phyloP scores from a whole-genome alignment of 768 basidiomycete species.

The Tylopilus intermedius region DNA sequence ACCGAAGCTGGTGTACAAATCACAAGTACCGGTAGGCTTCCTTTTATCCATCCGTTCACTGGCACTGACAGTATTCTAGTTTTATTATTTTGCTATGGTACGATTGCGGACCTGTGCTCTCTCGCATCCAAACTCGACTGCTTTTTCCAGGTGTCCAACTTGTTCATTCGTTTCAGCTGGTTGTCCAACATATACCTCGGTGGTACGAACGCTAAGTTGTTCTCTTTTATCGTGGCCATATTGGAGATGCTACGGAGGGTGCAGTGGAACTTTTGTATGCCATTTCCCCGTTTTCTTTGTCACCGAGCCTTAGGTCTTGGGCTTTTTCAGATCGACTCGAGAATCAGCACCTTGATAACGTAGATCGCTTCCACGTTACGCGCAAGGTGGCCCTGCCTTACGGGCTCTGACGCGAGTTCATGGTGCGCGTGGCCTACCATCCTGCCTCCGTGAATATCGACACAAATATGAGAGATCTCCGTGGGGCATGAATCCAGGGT shows the following conservation, averaged over 20 bases:
- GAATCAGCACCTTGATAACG: slow-evolving; percentile 89
- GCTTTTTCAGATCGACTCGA: slow-evolving; percentile 63
- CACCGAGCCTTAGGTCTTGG: neutral
- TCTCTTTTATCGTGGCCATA: slow-evolving; percentile 62
- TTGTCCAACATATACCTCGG: slow-evolving; percentile 62
- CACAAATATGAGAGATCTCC: neutral
- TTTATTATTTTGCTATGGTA: slow-evolving; percentile 80
- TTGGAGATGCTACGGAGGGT: slow-evolving; percentile 77
- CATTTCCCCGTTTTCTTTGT: slow-evolving; percentile 1
- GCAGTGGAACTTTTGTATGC: slow-evolving; percentile 90
- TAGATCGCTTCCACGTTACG: slow-evolving; percentile 73
- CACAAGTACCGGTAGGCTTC: slow-evolving; percentile 49
- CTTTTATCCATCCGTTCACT: neutral
- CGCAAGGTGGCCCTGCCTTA: slow-evolving; percentile 85
- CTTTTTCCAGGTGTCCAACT: slow-evolving; percentile 55
- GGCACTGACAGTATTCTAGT: slow-evolving; percentile 31
- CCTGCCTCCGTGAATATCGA: neutral
- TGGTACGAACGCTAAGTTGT: slow-evolving; percentile 46
- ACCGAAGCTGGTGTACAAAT: slow-evolving; percentile 69
- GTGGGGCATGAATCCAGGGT: too few relatives aligned
- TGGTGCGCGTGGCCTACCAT: neutral
- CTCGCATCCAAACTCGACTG: neutral
- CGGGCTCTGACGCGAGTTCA: slow-evolving; percentile 41
- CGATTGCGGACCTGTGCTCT: slow-evolving; percentile 10
- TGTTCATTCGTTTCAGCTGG: slow-evolving; percentile 81